Evolutionary conservation across 768 basidiomycete genomes (phyloP), one percentile per base, ranked within the genome.

Genomic region (Suillus lakei): DNA sequence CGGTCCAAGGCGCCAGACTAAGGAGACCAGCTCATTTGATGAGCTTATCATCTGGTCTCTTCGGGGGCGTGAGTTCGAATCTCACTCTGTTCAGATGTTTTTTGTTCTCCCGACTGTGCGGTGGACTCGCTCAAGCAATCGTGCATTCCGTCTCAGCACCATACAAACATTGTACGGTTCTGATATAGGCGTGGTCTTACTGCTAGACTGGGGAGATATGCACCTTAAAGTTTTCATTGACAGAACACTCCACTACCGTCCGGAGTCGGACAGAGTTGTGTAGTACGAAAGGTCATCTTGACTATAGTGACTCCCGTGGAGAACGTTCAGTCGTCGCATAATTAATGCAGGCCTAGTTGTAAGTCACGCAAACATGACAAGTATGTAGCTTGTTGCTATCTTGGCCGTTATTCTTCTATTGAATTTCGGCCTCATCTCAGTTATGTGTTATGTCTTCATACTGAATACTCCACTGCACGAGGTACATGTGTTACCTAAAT

Each of bases 1-100:
- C 88, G 89, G 88, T 90, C 89, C 87, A 90, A 91, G 90, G 89
- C 89, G 90, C 87, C 88, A 91, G 88, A 90, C 87, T 87, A 89
- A 87, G 88, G 88, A 83, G 64, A 60, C 59, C 58, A 54, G 63
- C 54, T 64, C 64, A 55, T 41, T 13, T 12, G 34, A 65, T 44
- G 48, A 48, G 34, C 50, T 12, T 12, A 34, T 32, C 38, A 62
- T 66, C 53, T 62, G 65, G 65, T 54, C 53, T 51, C 59, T 38
- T 48, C 48, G 53, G 55, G 54, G 67, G 65, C 65, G 55, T 60
- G 67, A 59, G 69, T 69, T 69, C 67, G 67, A 68, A 68, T 63
- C 67, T 53, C 67, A 54, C 67, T 68, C 58, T 63, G 56, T 60
- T 58, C 60, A 66, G 50, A 61, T 50, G 1, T 63, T 68, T 62